These are phyloP conservation scores for Fusarium denticulatum DNA, from an alignment of 2,329 filamentous ascomycete species.

Conservation along the genomic window DNA sequence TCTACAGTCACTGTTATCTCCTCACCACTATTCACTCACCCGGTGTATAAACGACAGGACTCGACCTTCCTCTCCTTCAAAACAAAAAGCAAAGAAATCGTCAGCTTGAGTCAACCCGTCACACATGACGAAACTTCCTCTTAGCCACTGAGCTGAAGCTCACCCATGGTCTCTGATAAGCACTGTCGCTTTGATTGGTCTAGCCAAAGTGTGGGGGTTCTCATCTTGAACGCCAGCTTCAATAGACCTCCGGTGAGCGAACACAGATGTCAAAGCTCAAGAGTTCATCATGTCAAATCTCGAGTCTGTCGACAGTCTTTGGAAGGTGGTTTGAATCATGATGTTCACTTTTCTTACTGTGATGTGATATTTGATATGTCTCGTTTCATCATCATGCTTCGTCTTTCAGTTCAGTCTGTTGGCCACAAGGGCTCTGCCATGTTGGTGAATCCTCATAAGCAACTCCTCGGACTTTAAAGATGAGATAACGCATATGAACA, in stretches of 20 bases:
- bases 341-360: background rate
- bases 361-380: constrained; percentile 14
- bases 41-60: background rate
- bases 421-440: background rate
- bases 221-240: constrained; percentile 22
- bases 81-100: constrained; percentile 25
- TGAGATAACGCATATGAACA: background rate
- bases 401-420: background rate
- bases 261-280: constrained; percentile 9
- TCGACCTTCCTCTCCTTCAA: background rate
- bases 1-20: constrained; percentile 5
- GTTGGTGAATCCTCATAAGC: background rate
- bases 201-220: constrained; percentile 33
- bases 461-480: background rate
- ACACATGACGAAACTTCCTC: constrained; percentile 22
- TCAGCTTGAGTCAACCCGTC: constrained; percentile 1
- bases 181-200: constrained; percentile 38
- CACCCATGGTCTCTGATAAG: constrained; percentile 40
- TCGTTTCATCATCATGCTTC: constrained; percentile 4
- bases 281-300: background rate
- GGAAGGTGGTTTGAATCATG: background rate
- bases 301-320: background rate
- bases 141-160: constrained; percentile 1
- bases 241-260: constrained; percentile 3
- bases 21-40: background rate